Evolutionary conservation across 345 rosid species (phyloP).

Genomic region (Brassica incana): DNA sequence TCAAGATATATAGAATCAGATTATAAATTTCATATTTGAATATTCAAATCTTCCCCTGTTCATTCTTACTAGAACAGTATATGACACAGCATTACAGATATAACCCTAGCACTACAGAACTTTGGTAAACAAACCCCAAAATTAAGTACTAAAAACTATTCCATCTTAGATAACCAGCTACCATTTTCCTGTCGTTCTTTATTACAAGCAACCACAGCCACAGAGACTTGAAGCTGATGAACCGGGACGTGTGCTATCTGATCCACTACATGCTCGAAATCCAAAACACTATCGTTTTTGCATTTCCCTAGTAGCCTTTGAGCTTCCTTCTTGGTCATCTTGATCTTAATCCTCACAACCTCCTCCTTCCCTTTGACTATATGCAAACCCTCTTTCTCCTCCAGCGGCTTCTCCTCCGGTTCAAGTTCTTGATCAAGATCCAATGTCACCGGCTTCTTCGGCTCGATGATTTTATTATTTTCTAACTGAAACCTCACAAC

Average conservation of each 20-base stretch:
- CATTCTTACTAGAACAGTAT: background rate
- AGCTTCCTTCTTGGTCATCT: slow-evolving; percentile 67
- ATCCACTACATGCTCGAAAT: slow-evolving; percentile 49
- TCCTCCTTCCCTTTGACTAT: slow-evolving; percentile 14
- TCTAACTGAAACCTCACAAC: slow-evolving; percentile 41
- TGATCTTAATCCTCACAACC: slow-evolving; percentile 55
- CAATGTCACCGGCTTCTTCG: slow-evolving; percentile 11
- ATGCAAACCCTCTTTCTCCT: background rate
- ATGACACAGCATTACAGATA: too few species aligned
- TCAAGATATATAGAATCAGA: background rate
- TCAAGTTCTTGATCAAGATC: slow-evolving; percentile 6
- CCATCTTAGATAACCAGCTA: background rate
- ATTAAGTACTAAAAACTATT: background rate
- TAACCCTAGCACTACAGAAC: slow-evolving; percentile 12
- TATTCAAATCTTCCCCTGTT: background rate
- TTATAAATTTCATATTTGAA: background rate
- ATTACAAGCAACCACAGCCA: slow-evolving; percentile 30
- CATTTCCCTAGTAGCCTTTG: slow-evolving; percentile 49
- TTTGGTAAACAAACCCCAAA: background rate
- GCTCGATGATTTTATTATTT: slow-evolving; percentile 31
- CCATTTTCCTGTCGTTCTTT: slow-evolving; percentile 14
- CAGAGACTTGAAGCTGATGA: slow-evolving; percentile 42
- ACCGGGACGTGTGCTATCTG: slow-evolving; percentile 49
- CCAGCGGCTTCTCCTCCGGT: slow-evolving; percentile 23
- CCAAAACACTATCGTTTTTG: slow-evolving; percentile 52